Evolutionary conservation across 495 filamentous ascomycete species (phyloP), one percentile per base, ranked within the genome.

Genomic region (Recurvomyces mirabilis): DNA sequence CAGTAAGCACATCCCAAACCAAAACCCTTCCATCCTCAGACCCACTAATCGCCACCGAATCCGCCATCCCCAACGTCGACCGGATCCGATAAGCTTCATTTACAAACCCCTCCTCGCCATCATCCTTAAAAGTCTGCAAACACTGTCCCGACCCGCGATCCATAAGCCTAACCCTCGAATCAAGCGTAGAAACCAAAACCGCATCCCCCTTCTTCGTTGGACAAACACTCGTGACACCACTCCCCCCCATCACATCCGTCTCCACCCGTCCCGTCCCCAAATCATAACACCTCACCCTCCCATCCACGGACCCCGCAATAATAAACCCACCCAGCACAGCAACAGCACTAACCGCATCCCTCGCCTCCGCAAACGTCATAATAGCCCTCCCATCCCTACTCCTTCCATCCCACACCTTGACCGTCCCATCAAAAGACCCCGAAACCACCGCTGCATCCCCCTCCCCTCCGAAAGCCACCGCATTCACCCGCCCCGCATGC

Each of bases 1-100:
- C 89, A 29, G 69, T 81, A 38, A 94, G 53, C n/a, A 93, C 58
- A 72, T 94, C 88, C 86, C 89, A 96, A 11, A 79, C 84, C 71
- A 82, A 86, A 14, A 93, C 70, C 52, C 77, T 72, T 7, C 79
- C 80, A 43, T 78, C 68, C 64, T 95, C 88, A 52, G 82, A 81
- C n/a, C 91, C 91, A 43, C 77, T 81, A 17, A 98, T 56, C 7
- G 93, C 84, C 25, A 77, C 81, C 28, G 74, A 75, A 62, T 93
- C 91, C 45, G 69, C 77, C 30, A 53, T 31, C 17, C 56, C 64
- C 25, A 67, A 39, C 29, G 58, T 54, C 41, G 54, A 58, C 36
- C 55, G 53, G 13, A 65, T 41, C 11, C 60, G 48, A 31, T 60
- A 58, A 25, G 44, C 49, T n/a, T 46, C 56, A 43, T 63, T 64